Evolutionary conservation across 2,329 filamentous ascomycete species (phyloP), one percentile per base, ranked within the genome.

Genomic region (Paecilomyces formosus): DNA sequence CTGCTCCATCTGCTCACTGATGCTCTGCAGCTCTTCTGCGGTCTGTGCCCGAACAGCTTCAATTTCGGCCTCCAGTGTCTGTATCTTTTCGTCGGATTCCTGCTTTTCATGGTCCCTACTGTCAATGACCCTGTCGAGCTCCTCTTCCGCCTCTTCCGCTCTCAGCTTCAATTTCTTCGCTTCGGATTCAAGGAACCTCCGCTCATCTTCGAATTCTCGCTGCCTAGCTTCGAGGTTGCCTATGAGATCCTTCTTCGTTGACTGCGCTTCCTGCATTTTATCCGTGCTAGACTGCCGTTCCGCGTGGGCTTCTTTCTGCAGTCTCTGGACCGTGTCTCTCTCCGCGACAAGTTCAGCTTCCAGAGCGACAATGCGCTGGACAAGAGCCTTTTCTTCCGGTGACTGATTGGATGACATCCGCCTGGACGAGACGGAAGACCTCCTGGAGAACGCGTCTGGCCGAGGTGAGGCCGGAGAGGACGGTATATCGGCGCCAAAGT

Each of bases 161-260:
- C 87, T 88, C 57, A 87, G 81, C 68, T 88, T 92, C 58, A 92
- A 82, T 13, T 84, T 82, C 65, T 86, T 88, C 58, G 94, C 86
- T 70, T 97, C 92, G 15, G 85, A 81, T 65, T 96, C 90, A 0
- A 97, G 79, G 9, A 87, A 88, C 67, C 89, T 90, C 45, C 94
- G 85, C 73, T 97, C 93, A 55, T 87, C 86, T 35, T 89, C 81
- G 65, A 96, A 97, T 68, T 97, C 94, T 26, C 85, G 86, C 73
- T 97, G 91, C 63, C 95, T 84, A 12, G 92, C 89, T 69, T 97
- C 92, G 78, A 99, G 90, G 68, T 99, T 99, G 63, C 90, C 88
- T 75, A 99, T 86, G 9, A 99, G 84, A 72, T 97, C 94, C 66
- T 89, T 89, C 73, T 99, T 99, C 0, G 89, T 97, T 2, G 90